Conservation (phyloP, 1,284 basidiomycete species). For the Rhodotorula sp. region DNA sequence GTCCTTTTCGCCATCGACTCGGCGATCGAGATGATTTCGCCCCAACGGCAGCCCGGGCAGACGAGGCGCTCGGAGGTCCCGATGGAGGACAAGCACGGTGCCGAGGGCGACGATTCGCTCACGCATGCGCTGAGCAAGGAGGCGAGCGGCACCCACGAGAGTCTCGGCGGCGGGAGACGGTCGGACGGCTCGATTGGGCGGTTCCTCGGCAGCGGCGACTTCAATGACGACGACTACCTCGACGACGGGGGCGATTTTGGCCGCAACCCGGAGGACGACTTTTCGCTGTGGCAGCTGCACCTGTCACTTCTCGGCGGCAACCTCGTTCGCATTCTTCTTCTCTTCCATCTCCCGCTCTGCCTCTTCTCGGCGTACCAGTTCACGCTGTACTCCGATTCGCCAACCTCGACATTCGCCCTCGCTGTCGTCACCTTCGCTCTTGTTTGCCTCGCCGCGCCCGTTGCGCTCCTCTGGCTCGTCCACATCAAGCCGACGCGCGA, state of each 20-base stretch:
- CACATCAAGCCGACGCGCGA: constrained; percentile 79
- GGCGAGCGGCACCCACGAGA: constrained; percentile 1
- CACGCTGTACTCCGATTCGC: constrained; percentile 60
- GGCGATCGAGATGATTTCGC: constrained; percentile 26
- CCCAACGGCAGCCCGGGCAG: constrained; percentile 4
- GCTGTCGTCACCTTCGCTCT: constrained; percentile 75
- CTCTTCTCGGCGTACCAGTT: constrained; percentile 87
- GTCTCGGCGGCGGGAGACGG: background rate
- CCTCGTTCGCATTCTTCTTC: constrained; percentile 79
- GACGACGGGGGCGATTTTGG: constrained; percentile 16
- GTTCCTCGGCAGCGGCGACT: constrained; percentile 27
- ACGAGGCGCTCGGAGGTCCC: background rate
- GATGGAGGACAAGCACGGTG: constrained; percentile 15
- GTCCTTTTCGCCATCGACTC: constrained; percentile 34
- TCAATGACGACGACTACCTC: constrained; percentile 31
- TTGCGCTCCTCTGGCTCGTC: constrained; percentile 71
- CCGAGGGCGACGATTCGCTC: constrained; percentile 6
- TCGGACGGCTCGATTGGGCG: constrained; percentile 19
- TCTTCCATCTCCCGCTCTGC: constrained; percentile 92
- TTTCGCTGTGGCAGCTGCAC: constrained; percentile 31
- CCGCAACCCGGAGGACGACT: constrained; percentile 16
- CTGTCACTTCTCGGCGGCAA: constrained; percentile 68
- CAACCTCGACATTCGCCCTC: constrained; percentile 60
- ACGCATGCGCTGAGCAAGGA: constrained; percentile 16
- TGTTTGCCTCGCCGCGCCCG: constrained; percentile 74